Percentiles rank a stretch among this genome's conserved stretches.
phyloP scores from a whole-genome alignment of 2,329 filamentous ascomycete genomes.

The Alternaria postmessia region DNA sequence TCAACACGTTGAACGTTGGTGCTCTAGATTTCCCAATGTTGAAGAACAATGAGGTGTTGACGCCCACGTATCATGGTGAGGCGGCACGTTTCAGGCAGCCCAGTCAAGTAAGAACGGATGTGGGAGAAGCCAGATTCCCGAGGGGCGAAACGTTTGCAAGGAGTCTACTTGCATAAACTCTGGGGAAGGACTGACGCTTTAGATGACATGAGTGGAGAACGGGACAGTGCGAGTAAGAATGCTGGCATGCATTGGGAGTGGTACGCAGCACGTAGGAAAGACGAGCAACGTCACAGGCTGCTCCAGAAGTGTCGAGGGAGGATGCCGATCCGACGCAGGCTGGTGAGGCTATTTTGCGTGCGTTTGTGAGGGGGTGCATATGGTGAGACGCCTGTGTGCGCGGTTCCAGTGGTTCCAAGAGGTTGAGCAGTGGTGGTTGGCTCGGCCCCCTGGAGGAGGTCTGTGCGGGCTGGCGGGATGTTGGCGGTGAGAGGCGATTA shows the following conservation, averaged over 20 bases:
- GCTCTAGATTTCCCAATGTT: background rate
- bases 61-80: slow-evolving; percentile 2
- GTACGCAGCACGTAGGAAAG: slow-evolving; percentile 12
- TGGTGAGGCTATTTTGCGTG: slow-evolving; percentile 13
- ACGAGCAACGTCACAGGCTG: slow-evolving; percentile 15
- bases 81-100: slow-evolving; percentile 1
- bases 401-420: slow-evolving; percentile 22
- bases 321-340: slow-evolving; percentile 7
- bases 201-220: slow-evolving; percentile 13
- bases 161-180: slow-evolving; percentile 4
- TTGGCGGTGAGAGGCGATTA: slow-evolving; percentile 35
- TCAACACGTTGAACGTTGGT: background rate
- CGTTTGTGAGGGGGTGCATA: slow-evolving; percentile 24
- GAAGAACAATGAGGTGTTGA: background rate
- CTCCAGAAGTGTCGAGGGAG: slow-evolving; percentile 1
- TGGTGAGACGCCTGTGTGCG: slow-evolving; percentile 25
- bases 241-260: slow-evolving; percentile 13
- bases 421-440: slow-evolving; percentile 25
- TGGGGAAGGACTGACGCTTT: slow-evolving; percentile 12
- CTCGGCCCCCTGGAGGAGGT: slow-evolving; percentile 17
- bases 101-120: slow-evolving; percentile 8
- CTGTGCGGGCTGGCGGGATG: slow-evolving; percentile 27
- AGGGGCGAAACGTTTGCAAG: slow-evolving; percentile 17
- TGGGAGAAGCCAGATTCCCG: slow-evolving; percentile 4
- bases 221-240: slow-evolving; percentile 13